These are phyloP conservation scores for Verticillium longisporum DNA, from an alignment of 2,329 filamentous ascomycete species.

Conservation along the genomic window DNA sequence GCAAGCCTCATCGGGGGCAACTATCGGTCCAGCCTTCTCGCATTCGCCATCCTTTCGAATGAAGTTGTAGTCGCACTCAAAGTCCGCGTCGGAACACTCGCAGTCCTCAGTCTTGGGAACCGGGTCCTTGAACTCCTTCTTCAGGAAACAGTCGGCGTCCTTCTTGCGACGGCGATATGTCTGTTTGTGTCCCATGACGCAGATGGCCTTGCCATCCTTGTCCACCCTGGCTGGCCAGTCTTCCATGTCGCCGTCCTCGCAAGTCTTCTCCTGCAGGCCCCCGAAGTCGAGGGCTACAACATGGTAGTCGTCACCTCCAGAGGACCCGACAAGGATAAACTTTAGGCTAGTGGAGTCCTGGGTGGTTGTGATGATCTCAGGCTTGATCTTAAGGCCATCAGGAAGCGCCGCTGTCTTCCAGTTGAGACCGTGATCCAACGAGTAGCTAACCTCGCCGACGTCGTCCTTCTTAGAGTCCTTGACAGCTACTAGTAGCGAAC, in stretches of 20 bases:
- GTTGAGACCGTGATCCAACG: slow-evolving; percentile 78
- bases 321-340: slow-evolving; percentile 69
- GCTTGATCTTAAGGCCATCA: slow-evolving; percentile 58
- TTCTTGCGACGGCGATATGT: slow-evolving; percentile 80
- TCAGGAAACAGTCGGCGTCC: slow-evolving; percentile 82
- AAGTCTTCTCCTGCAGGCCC: slow-evolving; percentile 72
- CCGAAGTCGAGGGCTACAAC: slow-evolving; percentile 79
- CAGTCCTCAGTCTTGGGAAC: slow-evolving; percentile 65
- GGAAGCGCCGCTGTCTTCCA: slow-evolving; percentile 72
- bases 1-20: slow-evolving; percentile 67
- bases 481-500: slow-evolving; percentile 79
- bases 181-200: slow-evolving; percentile 94
- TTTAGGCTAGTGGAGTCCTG: slow-evolving; percentile 90
- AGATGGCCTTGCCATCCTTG: slow-evolving; percentile 72
- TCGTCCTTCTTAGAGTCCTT: slow-evolving; percentile 62
- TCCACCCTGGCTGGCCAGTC: slow-evolving; percentile 82
- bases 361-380: slow-evolving; percentile 74
- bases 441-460: slow-evolving; percentile 59
- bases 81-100: slow-evolving; percentile 76
- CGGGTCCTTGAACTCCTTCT: slow-evolving; percentile 76
- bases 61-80: slow-evolving; percentile 96
- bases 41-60: slow-evolving; percentile 48
- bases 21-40: slow-evolving; percentile 54
- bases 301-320: slow-evolving; percentile 45
- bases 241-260: slow-evolving; percentile 73